phyloP scores from a whole-genome alignment of 768 basidiomycete genomes.

The Psilocybe cyanescens region DNA sequence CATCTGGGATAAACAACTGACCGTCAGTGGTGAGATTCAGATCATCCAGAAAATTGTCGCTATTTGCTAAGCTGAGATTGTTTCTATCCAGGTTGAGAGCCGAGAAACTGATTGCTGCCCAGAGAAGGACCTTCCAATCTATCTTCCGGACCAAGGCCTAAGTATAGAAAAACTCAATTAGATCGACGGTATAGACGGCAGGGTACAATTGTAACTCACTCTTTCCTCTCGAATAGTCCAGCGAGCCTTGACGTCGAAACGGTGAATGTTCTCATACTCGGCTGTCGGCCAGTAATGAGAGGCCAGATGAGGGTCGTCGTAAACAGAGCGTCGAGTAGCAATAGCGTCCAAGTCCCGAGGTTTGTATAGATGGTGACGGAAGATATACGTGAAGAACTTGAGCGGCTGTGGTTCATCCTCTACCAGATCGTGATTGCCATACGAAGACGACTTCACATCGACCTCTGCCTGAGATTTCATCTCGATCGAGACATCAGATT shows the following conservation, averaged over 20 bases:
- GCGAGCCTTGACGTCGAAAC: slow-evolving; percentile 58
- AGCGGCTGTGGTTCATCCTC: slow-evolving; percentile 40
- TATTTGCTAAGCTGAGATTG: slow-evolving; percentile 68
- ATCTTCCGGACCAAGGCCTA: slow-evolving; percentile 57
- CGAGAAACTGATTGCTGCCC: slow-evolving; percentile 36
- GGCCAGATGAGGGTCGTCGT: slow-evolving; percentile 51
- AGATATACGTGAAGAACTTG: slow-evolving; percentile 37
- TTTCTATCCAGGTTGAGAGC: slow-evolving; percentile 55
- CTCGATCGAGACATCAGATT: slow-evolving; percentile 10
- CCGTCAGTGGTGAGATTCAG: slow-evolving; percentile 60
- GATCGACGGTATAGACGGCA: not conserved
- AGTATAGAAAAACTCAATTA: not conserved
- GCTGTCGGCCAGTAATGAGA: slow-evolving; percentile 52
- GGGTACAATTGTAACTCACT: slow-evolving; percentile 27
- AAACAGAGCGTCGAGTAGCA: slow-evolving; percentile 55
- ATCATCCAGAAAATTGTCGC: slow-evolving; percentile 67
- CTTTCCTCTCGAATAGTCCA: slow-evolving; percentile 66
- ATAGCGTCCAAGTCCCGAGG: slow-evolving; percentile 38
- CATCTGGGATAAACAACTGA: not conserved
- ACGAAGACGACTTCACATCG: slow-evolving; percentile 17
- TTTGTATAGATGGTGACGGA: slow-evolving; percentile 27
- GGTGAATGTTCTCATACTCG: slow-evolving; percentile 57
- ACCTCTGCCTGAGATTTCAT: slow-evolving; percentile 14
- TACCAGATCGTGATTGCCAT: slow-evolving; percentile 31
- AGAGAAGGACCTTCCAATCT: slow-evolving; percentile 60